These are phyloP conservation scores for Lablab purpureus DNA, from an alignment of 306 rosid species.

Conservation along the genomic window DNA sequence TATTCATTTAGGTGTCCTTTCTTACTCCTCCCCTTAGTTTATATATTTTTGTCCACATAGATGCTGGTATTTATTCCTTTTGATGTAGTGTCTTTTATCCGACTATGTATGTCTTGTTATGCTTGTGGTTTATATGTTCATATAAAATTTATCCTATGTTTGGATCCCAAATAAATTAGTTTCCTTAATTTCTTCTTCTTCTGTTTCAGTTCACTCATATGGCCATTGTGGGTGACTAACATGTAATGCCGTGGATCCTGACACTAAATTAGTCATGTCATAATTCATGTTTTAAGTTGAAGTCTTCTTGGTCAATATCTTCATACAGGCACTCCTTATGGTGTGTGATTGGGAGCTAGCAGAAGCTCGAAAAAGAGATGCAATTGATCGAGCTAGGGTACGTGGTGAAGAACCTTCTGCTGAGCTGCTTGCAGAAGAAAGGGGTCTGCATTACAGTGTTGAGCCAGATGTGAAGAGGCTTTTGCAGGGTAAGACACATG, in stretches of 20 bases:
- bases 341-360: slow-evolving; percentile 91
- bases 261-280: slow-evolving; percentile 27
- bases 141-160: not conserved
- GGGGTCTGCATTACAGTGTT: slow-evolving; percentile 90
- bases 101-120: not conserved
- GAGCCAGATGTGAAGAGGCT: slow-evolving; percentile 69
- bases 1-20: not conserved
- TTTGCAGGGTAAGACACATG: not conserved
- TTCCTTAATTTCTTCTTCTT: not conserved
- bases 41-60: not conserved
- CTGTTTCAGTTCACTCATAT: slow-evolving; percentile 24
- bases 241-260: slow-evolving; percentile 14
- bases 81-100: not conserved
- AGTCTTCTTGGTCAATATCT: slow-evolving; percentile 33
- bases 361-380: slow-evolving; percentile 87
- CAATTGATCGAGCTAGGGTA: slow-evolving; percentile 91
- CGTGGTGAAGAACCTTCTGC: slow-evolving; percentile 93
- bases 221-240: slow-evolving; percentile 27
- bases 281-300: slow-evolving; percentile 16
- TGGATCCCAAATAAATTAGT: not conserved
- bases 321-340: slow-evolving; percentile 31
- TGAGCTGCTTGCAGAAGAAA: slow-evolving; percentile 95
- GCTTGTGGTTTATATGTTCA: not conserved
- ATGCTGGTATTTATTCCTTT: not conserved
- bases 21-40: not conserved